Percentiles rank a stretch among this genome's conserved stretches.
These are phyloP conservation scores for Pseudomonodictys pantanalensis DNA, from an alignment of 495 filamentous ascomycete genomes.

Conservation along the genomic window DNA sequence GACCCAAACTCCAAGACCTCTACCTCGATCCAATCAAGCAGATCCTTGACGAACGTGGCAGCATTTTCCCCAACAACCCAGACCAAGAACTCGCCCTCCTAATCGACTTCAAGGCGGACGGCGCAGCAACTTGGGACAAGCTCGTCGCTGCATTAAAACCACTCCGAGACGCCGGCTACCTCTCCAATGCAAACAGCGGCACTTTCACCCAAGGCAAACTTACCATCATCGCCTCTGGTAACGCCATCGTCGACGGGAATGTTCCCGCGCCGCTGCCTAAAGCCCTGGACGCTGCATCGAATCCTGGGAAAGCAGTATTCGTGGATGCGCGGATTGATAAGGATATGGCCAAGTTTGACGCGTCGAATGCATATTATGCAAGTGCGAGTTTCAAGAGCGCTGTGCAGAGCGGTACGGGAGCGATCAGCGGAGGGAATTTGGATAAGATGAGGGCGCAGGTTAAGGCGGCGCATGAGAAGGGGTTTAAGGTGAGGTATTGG, in stretches of 20 bases:
- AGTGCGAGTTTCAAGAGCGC: constrained; percentile 10
- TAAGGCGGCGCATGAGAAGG: constrained; percentile 8
- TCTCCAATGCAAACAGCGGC: constrained; percentile 54
- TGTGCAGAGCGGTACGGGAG: not conserved
- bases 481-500: constrained; percentile 11
- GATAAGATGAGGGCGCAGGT: constrained; percentile 4
- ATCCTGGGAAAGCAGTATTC: constrained; percentile 4
- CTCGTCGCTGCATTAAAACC: constrained; percentile 59
- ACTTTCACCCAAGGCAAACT: constrained; percentile 56
- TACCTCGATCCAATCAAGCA: constrained; percentile 64
- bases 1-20: constrained; percentile 57
- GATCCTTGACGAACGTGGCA: constrained; percentile 53
- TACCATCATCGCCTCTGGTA: constrained; percentile 78
- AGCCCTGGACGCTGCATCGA: not conserved
- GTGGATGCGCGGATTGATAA: constrained; percentile 7
- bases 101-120: constrained; percentile 62
- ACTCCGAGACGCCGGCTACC: constrained; percentile 59
- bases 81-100: constrained; percentile 65
- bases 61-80: constrained; percentile 60
- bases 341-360: constrained; percentile 5
- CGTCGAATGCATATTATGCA: not conserved
- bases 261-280: not conserved
- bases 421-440: not conserved
- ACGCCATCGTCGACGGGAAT: constrained; percentile 61
- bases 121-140: constrained; percentile 10